phyloP scores from a whole-genome alignment of 2,329 filamentous ascomycete genomes.

The Penicillium brasilianum region DNA sequence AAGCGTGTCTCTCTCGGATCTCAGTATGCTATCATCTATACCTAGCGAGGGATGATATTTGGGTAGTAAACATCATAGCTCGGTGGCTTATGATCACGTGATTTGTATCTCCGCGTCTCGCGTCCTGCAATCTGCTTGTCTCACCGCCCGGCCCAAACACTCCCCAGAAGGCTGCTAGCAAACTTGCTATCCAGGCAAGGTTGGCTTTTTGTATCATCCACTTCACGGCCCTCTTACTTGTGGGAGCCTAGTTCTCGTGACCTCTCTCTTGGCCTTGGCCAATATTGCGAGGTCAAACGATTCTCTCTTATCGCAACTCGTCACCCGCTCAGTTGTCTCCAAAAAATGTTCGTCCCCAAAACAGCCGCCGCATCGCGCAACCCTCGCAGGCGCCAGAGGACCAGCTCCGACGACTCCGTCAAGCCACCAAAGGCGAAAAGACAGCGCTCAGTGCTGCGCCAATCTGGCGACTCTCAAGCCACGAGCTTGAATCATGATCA shows the following conservation, averaged over 20 bases:
- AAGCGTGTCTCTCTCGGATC: too few relatives aligned
- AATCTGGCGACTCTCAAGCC: slow-evolving; percentile 40
- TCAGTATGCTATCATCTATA: too few relatives aligned
- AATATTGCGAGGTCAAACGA: slow-evolving; percentile 8
- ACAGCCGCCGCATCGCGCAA: slow-evolving; percentile 39
- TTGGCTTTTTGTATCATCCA: background rate
- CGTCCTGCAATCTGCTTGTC: background rate
- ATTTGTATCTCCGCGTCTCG: background rate
- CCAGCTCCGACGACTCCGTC: slow-evolving; percentile 51
- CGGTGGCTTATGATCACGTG: background rate
- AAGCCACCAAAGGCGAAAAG: slow-evolving; percentile 54
- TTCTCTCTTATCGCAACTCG: background rate
- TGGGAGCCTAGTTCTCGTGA: background rate
- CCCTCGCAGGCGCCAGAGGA: slow-evolving; percentile 47
- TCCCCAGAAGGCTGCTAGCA: background rate
- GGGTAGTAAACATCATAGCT: background rate
- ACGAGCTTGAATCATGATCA: slow-evolving; percentile 27
- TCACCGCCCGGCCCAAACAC: slow-evolving; percentile 4
- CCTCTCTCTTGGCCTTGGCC: slow-evolving; percentile 14
- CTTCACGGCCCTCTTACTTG: background rate
- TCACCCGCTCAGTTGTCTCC: background rate
- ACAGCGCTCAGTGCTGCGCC: slow-evolving; percentile 50
- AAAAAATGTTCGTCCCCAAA: slow-evolving; percentile 48
- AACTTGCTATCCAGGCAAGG: background rate
- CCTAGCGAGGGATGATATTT: too few relatives aligned